phyloP scores from a whole-genome alignment of 768 basidiomycete species.

The Russula abietina region DNA sequence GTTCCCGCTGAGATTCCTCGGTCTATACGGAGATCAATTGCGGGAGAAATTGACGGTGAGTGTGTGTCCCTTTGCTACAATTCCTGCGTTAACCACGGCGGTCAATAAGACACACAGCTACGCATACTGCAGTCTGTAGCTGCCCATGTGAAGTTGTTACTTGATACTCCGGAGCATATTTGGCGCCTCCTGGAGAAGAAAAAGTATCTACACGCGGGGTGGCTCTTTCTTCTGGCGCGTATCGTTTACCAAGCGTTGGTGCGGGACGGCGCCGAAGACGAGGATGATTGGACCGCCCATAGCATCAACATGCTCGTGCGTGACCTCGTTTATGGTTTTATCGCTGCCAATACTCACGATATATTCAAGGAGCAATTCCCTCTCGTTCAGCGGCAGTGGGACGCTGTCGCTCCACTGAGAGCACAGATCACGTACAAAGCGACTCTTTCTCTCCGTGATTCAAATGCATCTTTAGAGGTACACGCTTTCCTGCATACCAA shows the following conservation, averaged over 20 bases:
- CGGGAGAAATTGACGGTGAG: slow-evolving; percentile 24
- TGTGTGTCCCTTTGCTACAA: neutral
- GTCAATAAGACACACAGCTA: slow-evolving; percentile 54
- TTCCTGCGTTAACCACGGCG: neutral
- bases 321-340: slow-evolving; percentile 9
- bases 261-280: slow-evolving; percentile 57
- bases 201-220: slow-evolving; percentile 75
- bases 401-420: slow-evolving; percentile 78
- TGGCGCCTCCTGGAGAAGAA: slow-evolving; percentile 83
- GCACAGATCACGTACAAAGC: slow-evolving; percentile 85
- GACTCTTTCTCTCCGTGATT: slow-evolving; percentile 70
- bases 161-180: slow-evolving; percentile 88
- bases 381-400: slow-evolving; percentile 90
- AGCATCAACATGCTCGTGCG: slow-evolving; percentile 61
- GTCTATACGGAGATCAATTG: slow-evolving; percentile 1
- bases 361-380: slow-evolving; percentile 71
- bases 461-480: slow-evolving; percentile 48
- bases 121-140: slow-evolving; percentile 67
- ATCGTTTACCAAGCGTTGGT: slow-evolving; percentile 76
- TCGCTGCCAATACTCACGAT: neutral
- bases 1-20: slow-evolving; percentile 34
- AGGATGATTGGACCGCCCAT: slow-evolving; percentile 50
- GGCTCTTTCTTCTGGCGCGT: slow-evolving; percentile 79
- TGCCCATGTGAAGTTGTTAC: slow-evolving; percentile 83
- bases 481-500: slow-evolving; percentile 20